Percentiles rank a stretch among this genome's conserved stretches.
Conservation (phyloP, 352 stramenopile species). For the Achlya hypogyna region DNA sequence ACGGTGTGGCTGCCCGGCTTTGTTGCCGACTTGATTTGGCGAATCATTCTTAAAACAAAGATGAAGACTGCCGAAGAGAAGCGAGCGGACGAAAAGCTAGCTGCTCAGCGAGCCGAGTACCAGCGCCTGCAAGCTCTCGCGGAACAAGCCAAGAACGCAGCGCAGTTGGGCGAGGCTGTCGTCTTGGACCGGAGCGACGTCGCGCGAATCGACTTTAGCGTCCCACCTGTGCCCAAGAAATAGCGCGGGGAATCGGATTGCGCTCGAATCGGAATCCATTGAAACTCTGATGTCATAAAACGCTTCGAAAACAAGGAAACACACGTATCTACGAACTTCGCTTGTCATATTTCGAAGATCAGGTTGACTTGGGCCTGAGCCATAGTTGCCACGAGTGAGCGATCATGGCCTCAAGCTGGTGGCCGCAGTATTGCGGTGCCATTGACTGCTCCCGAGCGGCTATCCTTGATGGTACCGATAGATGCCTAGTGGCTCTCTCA, state of each 20-base stretch:
- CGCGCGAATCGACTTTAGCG: neutral
- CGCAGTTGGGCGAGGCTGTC: neutral
- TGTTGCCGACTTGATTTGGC: slow-evolving; percentile 16
- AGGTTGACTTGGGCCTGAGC: too few species aligned
- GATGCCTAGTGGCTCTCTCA: neutral
- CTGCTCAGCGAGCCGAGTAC: slow-evolving; percentile 1
- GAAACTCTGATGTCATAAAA: too few species aligned
- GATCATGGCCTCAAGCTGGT: neutral
- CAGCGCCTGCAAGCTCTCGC: slow-evolving; percentile 4
- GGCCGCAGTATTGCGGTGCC: slow-evolving; percentile 1
- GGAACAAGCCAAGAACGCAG: slow-evolving; percentile 5
- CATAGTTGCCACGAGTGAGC: neutral
- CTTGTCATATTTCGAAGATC: too few species aligned
- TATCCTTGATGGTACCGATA: neutral
- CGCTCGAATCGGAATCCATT: too few species aligned
- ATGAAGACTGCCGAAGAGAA: slow-evolving; percentile 14
- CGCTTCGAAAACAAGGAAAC: too few species aligned
- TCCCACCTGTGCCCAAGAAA: too few species aligned
- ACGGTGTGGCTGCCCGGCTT: slow-evolving; percentile 10
- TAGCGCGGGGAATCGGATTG: too few species aligned
- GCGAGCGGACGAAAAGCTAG: neutral
- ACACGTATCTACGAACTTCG: too few species aligned
- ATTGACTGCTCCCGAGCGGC: slow-evolving; percentile 4
- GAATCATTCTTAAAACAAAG: slow-evolving; percentile 11
- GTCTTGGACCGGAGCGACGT: slow-evolving; percentile 2